Conservation (phyloP, 345 rosid species). For the Citrus medica region DNA sequence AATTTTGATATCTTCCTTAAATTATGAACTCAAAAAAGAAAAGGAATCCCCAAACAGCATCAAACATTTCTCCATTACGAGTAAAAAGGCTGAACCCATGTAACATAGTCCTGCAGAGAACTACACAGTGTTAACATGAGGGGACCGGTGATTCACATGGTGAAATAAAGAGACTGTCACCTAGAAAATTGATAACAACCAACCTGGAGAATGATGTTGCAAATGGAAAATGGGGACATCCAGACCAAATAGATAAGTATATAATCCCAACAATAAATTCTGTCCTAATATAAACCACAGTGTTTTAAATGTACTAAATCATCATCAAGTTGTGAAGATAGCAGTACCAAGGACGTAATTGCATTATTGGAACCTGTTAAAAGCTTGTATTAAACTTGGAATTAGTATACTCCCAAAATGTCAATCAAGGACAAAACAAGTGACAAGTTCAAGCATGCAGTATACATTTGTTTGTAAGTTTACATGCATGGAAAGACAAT, state of each 20-base stretch:
- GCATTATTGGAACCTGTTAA: conserved; percentile 70
- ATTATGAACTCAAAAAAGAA: conserved; percentile 8
- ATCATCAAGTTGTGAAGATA: conserved; percentile 69
- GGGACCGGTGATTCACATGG: conserved; percentile 29
- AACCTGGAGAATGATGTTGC: conserved; percentile 31
- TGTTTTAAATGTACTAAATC: conserved; percentile 62
- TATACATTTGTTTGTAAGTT: not conserved
- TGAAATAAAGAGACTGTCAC: conserved; percentile 29
- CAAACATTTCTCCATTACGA: conserved; percentile 46
- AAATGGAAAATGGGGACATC: conserved; percentile 10
- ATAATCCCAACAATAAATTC: conserved; percentile 32
- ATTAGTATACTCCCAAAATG: conserved; percentile 29
- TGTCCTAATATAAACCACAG: conserved; percentile 64
- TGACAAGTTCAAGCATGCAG: conserved; percentile 13
- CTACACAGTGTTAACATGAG: conserved; percentile 61
- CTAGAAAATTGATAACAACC: conserved; percentile 41
- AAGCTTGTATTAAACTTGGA: conserved; percentile 38
- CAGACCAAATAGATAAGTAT: conserved; percentile 9
- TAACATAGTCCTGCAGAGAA: conserved; percentile 70
- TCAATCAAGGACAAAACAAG: conserved; percentile 20
- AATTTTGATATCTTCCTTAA: conserved; percentile 9
- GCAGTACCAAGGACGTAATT: conserved; percentile 71
- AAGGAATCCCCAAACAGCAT: conserved; percentile 34
- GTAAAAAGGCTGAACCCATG: conserved; percentile 57
- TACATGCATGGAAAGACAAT: not conserved